These are phyloP conservation scores for Apiosordaria backusii DNA, from an alignment of 495 filamentous ascomycete species.

Conservation along the genomic window DNA sequence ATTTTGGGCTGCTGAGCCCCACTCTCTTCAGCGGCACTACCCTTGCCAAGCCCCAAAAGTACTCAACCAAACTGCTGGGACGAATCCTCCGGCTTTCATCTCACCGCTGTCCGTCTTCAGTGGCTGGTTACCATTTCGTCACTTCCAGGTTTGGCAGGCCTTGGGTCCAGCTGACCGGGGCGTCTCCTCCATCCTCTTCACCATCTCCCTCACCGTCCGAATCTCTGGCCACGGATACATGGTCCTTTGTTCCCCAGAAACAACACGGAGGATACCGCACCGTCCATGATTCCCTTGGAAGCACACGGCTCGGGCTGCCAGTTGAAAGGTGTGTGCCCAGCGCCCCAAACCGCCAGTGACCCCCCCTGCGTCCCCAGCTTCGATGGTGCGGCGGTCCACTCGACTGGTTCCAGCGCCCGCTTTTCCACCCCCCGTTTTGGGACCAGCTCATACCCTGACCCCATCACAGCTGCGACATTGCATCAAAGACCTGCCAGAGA, in stretches of 20 bases:
- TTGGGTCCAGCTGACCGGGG: background rate
- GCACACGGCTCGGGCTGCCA: background rate
- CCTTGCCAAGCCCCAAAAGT: conserved; percentile 18
- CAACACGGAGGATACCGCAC: too few relatives aligned
- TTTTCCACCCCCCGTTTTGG: background rate
- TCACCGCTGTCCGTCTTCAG: background rate
- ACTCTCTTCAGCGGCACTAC: conserved; percentile 9
- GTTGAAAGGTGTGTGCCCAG: background rate
- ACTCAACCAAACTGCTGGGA: conserved; percentile 27
- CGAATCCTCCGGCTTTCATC: conserved; percentile 1
- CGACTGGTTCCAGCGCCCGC: too few relatives aligned
- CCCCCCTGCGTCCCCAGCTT: background rate
- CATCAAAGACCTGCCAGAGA: background rate
- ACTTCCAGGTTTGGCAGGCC: background rate
- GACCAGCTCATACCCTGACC: background rate
- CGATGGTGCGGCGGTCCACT: too few relatives aligned
- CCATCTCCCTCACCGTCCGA: background rate
- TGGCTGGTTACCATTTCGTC: background rate
- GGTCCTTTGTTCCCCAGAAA: too few relatives aligned
- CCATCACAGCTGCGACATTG: background rate
- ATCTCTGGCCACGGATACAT: too few relatives aligned
- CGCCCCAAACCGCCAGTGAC: background rate
- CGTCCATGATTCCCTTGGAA: background rate
- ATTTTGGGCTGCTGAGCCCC: background rate
- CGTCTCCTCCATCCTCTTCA: background rate